These are phyloP conservation scores for Aureobasidium subglaciale DNA, from an alignment of 2,329 filamentous ascomycete genomes.

Conservation along the genomic window DNA sequence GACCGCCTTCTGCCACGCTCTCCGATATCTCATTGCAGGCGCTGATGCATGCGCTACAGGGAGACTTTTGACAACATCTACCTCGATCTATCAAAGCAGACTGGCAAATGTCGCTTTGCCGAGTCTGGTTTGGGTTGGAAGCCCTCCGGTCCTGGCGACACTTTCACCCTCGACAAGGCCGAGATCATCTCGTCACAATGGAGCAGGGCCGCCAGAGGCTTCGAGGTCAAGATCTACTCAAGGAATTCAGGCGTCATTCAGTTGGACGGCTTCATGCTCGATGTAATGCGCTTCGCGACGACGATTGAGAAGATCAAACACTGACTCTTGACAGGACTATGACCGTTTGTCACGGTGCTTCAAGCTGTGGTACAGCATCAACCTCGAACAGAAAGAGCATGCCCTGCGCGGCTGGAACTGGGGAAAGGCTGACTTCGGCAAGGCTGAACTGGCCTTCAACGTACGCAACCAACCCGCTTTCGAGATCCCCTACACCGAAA, in stretches of 20 bases:
- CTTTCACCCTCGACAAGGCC: conserved; percentile 83
- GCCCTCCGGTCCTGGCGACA: conserved; percentile 75
- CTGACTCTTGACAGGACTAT: conserved; percentile 56
- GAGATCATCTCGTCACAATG: conserved; percentile 86
- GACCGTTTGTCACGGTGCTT: conserved; percentile 88
- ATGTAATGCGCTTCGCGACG: conserved; percentile 42
- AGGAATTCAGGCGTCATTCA: conserved; percentile 81
- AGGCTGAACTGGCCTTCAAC: conserved; percentile 91
- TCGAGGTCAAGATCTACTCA: conserved; percentile 85
- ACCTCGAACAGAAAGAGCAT: conserved; percentile 86
- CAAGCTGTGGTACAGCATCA: conserved; percentile 97
- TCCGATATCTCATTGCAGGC: not conserved
- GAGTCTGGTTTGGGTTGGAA: conserved; percentile 96
- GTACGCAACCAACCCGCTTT: conserved; percentile 95
- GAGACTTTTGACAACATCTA: conserved; percentile 98
- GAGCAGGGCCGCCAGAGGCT: conserved; percentile 87
- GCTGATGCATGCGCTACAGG: conserved; percentile 33
- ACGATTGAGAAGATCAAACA: too few relatives aligned
- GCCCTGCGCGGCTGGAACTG: conserved; percentile 97
- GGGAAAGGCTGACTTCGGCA: conserved; percentile 96
- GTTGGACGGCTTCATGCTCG: conserved; percentile 88
- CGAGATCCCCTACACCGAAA: conserved; percentile 93
- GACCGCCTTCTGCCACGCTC: not conserved
- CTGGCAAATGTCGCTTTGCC: conserved; percentile 88
- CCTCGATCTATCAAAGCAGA: conserved; percentile 87